These are phyloP conservation scores for Lachnum nothofagi DNA, from an alignment of 2,329 filamentous ascomycete species.

Conservation along the genomic window DNA sequence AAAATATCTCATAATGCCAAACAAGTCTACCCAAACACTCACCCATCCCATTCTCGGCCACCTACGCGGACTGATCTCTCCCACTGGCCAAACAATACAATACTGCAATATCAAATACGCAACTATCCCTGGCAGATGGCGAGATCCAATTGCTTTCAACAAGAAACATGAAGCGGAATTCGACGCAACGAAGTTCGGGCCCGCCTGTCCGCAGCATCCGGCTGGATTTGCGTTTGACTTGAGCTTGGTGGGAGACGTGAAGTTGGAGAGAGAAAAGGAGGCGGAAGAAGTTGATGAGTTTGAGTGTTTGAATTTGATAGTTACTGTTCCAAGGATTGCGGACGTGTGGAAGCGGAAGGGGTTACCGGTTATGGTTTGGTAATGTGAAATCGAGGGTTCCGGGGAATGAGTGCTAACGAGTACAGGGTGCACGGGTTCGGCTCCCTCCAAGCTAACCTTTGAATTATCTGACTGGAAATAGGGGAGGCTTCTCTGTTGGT, in stretches of 20 bases:
- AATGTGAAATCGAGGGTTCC: not conserved
- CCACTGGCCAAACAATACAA: constrained; percentile 22
- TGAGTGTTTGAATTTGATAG: constrained; percentile 33
- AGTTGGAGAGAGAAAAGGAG: constrained; percentile 12
- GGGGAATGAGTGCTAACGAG: not conserved
- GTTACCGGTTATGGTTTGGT: constrained; percentile 27
- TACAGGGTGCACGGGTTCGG: constrained; percentile 21
- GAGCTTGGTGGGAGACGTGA: constrained; percentile 14
- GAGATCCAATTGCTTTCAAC: constrained; percentile 27
- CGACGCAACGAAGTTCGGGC: constrained; percentile 34
- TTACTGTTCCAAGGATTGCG: constrained; percentile 31
- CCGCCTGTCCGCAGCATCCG: constrained; percentile 34
- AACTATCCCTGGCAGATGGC: constrained; percentile 31
- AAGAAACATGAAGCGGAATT: constrained; percentile 16
- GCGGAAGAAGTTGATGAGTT: constrained; percentile 32
- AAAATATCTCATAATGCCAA: not conserved
- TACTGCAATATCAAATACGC: constrained; percentile 36
- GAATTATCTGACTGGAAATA: constrained; percentile 1
- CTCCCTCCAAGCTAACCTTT: not conserved
- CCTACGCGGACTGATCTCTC: constrained; percentile 10
- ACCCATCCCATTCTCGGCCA: constrained; percentile 11
- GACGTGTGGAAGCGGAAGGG: not conserved
- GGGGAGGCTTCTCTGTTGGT: constrained; percentile 16
- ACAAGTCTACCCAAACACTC: constrained; percentile 1
- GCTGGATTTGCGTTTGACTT: constrained; percentile 15